Base-by-base conservation (phyloP, 2,329 filamentous ascomycete species). In the Emmonsia crescens region DNA sequence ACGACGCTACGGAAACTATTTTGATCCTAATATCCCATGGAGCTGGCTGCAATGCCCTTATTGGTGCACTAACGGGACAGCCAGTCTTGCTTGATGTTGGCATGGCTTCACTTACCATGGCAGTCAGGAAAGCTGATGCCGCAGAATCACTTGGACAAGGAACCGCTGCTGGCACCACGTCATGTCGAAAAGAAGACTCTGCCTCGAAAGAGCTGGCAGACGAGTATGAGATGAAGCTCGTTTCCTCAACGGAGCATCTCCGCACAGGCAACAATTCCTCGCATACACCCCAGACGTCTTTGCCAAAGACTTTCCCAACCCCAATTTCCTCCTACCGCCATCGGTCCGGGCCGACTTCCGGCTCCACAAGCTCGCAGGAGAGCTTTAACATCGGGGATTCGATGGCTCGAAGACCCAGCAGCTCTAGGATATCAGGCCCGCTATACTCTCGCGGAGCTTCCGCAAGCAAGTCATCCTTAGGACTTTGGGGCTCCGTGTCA, bases 21-120 rank as follows among this genome's bases (percentile, higher is more conserved):
- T 79, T 99, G 19, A 81, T 99, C 48, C 77, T 99, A 8, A 89
- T 99, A 27, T 96, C 94, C 0, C 94, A 99, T 71, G 93, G 93
- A 29, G 94, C 94, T 16, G 94, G 94, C 46, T 96, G 93, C 76
- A 99, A 99, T 76, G 94, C 94, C 2, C 77, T 99, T 52, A 92
- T 99, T 64, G 91, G 93, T 14, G 91, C 91, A 31, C 83, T 99
- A 66, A 95, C 92, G 0, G 89, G 93, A 63, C 89, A 96, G 69
- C 93, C 94, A 0, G 91, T 96, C 0, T 81, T 99, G 16, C 85
- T 96, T 69, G 92, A 97, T 71, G 88, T 97, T 19, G 88, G 87
- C 33, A 89, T 96, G 76, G 89, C 93, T 0, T 96, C 92, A 3
- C 80, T 99, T 57, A 96, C 93, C 1, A 89, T 96, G 86, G 93